Evolutionary conservation across 179 eudicot species (phyloP), one percentile per base, ranked within the genome.

Genomic region (Beta corolliflora): DNA sequence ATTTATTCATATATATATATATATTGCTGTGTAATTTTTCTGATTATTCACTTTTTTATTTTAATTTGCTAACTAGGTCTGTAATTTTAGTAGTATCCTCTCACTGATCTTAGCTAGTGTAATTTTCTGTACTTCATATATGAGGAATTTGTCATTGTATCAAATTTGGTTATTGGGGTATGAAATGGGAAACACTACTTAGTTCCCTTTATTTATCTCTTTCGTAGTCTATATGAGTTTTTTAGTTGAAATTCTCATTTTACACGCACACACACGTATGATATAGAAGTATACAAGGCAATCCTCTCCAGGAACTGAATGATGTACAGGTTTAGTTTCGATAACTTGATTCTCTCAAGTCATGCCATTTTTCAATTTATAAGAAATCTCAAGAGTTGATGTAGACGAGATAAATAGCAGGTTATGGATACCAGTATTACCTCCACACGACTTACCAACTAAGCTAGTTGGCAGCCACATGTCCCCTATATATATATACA

Each of bases 101-200:
- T 78, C 31, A 79, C 75, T 83, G 60, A 80, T 83, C 82, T 13
- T 83, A 80, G 83, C 64, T 78, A 80, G 79, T 58, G 73, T 82
- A 65, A 29, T 71, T 81, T 77, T 79, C 7, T 71, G 78, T 78
- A 77, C 71, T 70, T 50, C 31, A 53, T 66, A 59, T 82, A 78
- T 12, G 60, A 72, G 63, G 36, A 25, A 53, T 61, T 61, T 61
- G 71, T 60, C 56, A 82, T 60, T 71, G 50, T 72, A 56, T 81
- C 12, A 75, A 56, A 53, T 67, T 68, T 55, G 45, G 54, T 11
- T 75, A 14, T 61, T 5, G 53, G 50, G 9, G 66, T 74, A 18
- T 55, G 25, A 74, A 31, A 55, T 74, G 29, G 50, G 21, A 56
- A 53, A 73, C 31, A 16, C 77, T 74, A 74, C 45, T 13, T 73